These are phyloP conservation scores for Flaveria ramosissima DNA, from an alignment of 129 eudicot genomes.

Conservation along the genomic window DNA sequence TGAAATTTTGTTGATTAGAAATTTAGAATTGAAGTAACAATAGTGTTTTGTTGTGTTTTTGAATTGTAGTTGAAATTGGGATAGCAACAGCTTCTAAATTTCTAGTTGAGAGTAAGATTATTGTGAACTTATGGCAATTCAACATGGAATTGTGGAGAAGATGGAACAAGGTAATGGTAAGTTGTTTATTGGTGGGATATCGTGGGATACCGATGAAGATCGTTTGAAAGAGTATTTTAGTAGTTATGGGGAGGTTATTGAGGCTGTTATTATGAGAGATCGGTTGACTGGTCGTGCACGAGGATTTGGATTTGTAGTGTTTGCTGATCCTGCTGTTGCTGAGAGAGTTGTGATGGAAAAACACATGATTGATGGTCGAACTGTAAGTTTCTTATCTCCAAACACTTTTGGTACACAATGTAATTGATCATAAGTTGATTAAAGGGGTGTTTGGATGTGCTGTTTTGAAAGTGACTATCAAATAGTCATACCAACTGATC, in stretches of 20 bases:
- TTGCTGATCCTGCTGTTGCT: conserved; percentile 75
- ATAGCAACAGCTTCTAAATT: conserved; percentile 18
- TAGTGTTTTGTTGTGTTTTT: background rate
- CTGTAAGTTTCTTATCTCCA: conserved; percentile 51
- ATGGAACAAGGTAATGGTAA: conserved; percentile 80
- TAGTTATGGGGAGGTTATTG: conserved; percentile 66
- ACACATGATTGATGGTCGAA: conserved; percentile 82
- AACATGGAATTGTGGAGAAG: conserved; percentile 40
- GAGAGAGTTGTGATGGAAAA: conserved; percentile 78
- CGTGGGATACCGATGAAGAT: conserved; percentile 91
- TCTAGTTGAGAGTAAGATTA: conserved; percentile 13
- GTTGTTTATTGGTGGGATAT: conserved; percentile 86
- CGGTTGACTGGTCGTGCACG: conserved; percentile 85
- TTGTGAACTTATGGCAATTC: conserved; percentile 35
- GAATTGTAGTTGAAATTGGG: conserved; percentile 30
- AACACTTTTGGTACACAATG: conserved; percentile 23
- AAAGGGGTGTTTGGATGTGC: background rate
- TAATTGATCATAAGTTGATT: background rate
- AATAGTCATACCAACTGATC: background rate
- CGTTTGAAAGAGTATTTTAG: conserved; percentile 71
- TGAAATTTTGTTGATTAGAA: background rate
- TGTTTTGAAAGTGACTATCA: background rate
- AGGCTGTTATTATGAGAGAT: conserved; percentile 85
- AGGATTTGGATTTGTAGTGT: conserved; percentile 85
- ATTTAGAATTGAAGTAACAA: too few species aligned